Base-by-base conservation (phyloP, 1,284 basidiomycete species). In the Cryptococcus hybrid region DNA sequence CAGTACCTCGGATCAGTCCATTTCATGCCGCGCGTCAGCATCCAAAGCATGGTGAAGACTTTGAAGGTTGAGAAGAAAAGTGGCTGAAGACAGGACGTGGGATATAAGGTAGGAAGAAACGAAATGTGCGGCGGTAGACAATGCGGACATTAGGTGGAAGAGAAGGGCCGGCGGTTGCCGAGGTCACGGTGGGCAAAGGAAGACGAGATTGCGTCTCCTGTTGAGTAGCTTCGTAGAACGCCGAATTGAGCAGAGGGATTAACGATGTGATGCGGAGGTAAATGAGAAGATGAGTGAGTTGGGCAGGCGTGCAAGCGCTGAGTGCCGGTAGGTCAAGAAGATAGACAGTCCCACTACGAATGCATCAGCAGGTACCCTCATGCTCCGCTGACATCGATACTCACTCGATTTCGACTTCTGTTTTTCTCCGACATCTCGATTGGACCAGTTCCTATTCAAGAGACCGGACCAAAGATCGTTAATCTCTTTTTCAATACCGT, bases 211-310 rank as follows among this genome's bases (percentile, higher is more conserved):
- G 52, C 51, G 3, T 42, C 37, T 51, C 36, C 24, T 42, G 40
- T 30, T 56, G 58, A 13, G 37, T 15, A 0, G 61, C 55, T 24
- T 59, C 56, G 9, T 60, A 53, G 44, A 62, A 52, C 35, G 58
- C 37, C 12, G 48, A 39, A 30, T 62, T 60, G 9, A 74, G 57
- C 13, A 60, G 62, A 1, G 73, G 67, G 11, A 73, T 49, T 30
- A 76, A 63, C 3, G 65, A 39, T 8, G 68, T 69, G 39, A 70
- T 64, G 15, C 67, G 68, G 7, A 76, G 70, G 46, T 76, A 76
- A 2, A 65, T 52, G 2, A 68, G 49, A 8, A 76, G 61, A 45
- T 74, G 72, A 40, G 56, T 34, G 12, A 71, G 63, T 43, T 74
- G 71, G 7, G 51, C n/a, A 0, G 66, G 60, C 1, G 63, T 58